Evolutionary conservation across 75 land plant genomes (phyloP).

Genomic region (Pinus tabuliformis): DNA sequence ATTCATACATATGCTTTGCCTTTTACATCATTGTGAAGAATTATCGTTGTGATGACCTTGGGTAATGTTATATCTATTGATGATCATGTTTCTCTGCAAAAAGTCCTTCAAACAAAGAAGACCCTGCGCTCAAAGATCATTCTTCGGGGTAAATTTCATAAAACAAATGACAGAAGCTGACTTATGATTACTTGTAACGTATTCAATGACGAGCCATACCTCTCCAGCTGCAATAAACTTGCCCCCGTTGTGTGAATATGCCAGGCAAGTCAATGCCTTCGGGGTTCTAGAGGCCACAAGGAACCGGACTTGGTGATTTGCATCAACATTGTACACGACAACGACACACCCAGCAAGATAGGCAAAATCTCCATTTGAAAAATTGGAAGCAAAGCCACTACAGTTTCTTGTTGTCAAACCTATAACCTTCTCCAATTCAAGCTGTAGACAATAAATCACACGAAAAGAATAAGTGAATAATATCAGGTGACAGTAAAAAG

Average conservation of each 20-base stretch:
- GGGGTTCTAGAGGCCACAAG: slow-evolving; percentile 44
- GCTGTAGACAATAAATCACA: slow-evolving; percentile 19
- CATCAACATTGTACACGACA: slow-evolving; percentile 54
- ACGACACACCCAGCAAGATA: slow-evolving; percentile 77
- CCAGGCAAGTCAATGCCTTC: slow-evolving; percentile 59
- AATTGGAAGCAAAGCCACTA: slow-evolving; percentile 52
- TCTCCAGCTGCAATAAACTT: slow-evolving; percentile 71
- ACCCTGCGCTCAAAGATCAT: no score
- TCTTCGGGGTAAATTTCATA: no score
- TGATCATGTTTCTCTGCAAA: no score
- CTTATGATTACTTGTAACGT: no score
- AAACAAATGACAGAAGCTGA: no score
- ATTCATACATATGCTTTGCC: no score
- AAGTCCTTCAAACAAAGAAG: no score
- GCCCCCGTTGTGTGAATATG: slow-evolving; percentile 49
- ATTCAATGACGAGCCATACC: slow-evolving; percentile 19
- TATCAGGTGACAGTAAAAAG: no score
- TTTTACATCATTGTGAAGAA: no score
- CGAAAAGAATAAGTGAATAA: no score
- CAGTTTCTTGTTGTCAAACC: slow-evolving; percentile 53
- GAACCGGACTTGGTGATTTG: slow-evolving; percentile 42
- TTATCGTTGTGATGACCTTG: no score
- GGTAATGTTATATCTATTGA: no score
- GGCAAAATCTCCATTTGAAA: slow-evolving; percentile 35
- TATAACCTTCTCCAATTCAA: slow-evolving; percentile 61